Conservation (phyloP, 306 rosid species). For the Ammopiptanthus mongolicus region DNA sequence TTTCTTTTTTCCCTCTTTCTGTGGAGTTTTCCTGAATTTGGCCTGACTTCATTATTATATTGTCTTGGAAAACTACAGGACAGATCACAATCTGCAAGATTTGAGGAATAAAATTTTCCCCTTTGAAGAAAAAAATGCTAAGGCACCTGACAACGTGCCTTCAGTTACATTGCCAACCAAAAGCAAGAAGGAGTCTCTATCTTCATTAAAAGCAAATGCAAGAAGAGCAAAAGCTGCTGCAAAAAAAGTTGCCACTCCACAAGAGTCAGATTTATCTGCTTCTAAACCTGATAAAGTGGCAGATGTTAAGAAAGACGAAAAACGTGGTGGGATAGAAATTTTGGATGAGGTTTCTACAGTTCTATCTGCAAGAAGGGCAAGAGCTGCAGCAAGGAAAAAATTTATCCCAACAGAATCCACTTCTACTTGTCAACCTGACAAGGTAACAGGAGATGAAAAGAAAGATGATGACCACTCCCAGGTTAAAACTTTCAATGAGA, state of each 20-base stretch:
- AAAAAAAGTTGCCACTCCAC: neutral
- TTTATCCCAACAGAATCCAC: neutral
- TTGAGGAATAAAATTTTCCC: constrained; percentile 41
- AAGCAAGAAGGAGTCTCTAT: constrained; percentile 27
- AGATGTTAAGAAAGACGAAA: constrained; percentile 15
- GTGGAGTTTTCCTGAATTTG: neutral
- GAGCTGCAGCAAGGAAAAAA: constrained; percentile 32
- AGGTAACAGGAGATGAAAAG: constrained; percentile 7
- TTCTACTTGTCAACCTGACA: constrained; percentile 14
- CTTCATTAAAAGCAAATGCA: constrained; percentile 19
- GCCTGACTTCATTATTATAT: neutral
- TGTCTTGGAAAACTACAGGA: constrained; percentile 34
- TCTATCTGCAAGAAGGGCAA: constrained; percentile 34
- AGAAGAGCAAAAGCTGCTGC: constrained; percentile 24
- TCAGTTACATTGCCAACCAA: constrained; percentile 9
- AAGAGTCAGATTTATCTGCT: constrained; percentile 8
- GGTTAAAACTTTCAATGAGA: constrained; percentile 1
- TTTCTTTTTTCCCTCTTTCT: neutral
- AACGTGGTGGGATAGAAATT: neutral
- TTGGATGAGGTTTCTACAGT: constrained; percentile 1
- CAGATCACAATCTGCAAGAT: constrained; percentile 32
- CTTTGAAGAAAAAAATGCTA: neutral
- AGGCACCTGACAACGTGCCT: neutral
- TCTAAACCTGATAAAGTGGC: constrained; percentile 5
- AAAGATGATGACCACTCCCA: neutral